phyloP scores from a whole-genome alignment of 805 yeast species.

The Spathaspora passalidarum region DNA sequence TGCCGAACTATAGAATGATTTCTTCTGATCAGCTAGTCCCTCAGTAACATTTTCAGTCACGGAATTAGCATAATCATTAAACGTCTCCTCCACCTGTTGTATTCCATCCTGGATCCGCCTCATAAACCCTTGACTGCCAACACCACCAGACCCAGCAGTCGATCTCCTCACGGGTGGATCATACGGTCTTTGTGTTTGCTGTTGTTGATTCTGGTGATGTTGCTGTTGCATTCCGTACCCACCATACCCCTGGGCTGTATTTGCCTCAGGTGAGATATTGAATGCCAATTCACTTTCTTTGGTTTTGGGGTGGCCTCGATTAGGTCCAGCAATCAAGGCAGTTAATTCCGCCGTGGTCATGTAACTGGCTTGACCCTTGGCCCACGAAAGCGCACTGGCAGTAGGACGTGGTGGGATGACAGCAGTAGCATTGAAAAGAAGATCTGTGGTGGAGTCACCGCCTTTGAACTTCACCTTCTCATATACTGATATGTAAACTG shows the following conservation, averaged over 20 bases:
- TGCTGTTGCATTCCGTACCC: constrained; percentile 10
- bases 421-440: constrained; percentile 66
- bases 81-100: constrained; percentile 50
- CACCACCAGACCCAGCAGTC: constrained; percentile 33
- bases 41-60: constrained; percentile 55
- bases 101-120: constrained; percentile 50
- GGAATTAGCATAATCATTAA: constrained; percentile 56
- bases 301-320: constrained; percentile 58
- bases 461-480: constrained; percentile 16
- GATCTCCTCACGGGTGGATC: constrained; percentile 46
- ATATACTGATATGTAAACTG: constrained; percentile 20
- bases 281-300: constrained; percentile 56
- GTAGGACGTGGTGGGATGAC: constrained; percentile 77
- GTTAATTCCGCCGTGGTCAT: constrained; percentile 65
- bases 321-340: constrained; percentile 67
- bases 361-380: constrained; percentile 64
- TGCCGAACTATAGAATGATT: constrained; percentile 48
- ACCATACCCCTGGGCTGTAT: constrained; percentile 34
- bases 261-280: constrained; percentile 45
- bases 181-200: constrained; percentile 28
- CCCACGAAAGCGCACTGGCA: constrained; percentile 79
- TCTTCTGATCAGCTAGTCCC: constrained; percentile 47
- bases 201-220: background rate
- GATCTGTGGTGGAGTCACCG: constrained; percentile 42
- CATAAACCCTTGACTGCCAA: constrained; percentile 39